Conservation (phyloP, 176 grass and related monocot species). For the Olyra latifolia region DNA sequence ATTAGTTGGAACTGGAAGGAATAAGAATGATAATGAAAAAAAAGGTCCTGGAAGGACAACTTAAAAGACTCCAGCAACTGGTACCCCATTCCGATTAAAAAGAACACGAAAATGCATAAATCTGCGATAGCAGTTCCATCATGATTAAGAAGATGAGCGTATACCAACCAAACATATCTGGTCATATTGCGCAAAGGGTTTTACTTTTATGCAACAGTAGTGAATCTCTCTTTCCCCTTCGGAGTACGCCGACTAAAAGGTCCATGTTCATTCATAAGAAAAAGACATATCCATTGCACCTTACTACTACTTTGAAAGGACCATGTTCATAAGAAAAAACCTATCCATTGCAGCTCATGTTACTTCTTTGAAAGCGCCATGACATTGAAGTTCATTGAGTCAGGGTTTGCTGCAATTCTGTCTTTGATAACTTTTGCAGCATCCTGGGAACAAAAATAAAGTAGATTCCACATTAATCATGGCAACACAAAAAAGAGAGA, state of each 20-base stretch:
- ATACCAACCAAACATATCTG: not conserved
- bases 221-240: not conserved
- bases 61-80: not conserved
- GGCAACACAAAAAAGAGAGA: not conserved
- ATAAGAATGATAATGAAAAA: not conserved
- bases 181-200: not conserved
- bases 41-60: not conserved
- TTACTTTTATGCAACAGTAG: conserved; percentile 7
- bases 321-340: not conserved
- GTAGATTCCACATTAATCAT: not conserved
- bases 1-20: not conserved
- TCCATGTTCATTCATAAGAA: not conserved
- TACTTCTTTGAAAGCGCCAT: conserved; percentile 62
- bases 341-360: not conserved
- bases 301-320: conserved; percentile 37
- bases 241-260: not conserved
- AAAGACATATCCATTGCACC: not conserved
- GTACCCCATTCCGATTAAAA: not conserved
- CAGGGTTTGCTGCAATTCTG: conserved; percentile 54
- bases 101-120: not conserved
- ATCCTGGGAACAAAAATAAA: conserved; percentile 45
- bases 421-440: conserved; percentile 72
- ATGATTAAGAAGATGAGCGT: not conserved
- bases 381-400: conserved; percentile 76
- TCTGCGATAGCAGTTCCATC: not conserved